phyloP scores from a whole-genome alignment of 192 early-diverging fungal species.

The Backusella sp. region DNA sequence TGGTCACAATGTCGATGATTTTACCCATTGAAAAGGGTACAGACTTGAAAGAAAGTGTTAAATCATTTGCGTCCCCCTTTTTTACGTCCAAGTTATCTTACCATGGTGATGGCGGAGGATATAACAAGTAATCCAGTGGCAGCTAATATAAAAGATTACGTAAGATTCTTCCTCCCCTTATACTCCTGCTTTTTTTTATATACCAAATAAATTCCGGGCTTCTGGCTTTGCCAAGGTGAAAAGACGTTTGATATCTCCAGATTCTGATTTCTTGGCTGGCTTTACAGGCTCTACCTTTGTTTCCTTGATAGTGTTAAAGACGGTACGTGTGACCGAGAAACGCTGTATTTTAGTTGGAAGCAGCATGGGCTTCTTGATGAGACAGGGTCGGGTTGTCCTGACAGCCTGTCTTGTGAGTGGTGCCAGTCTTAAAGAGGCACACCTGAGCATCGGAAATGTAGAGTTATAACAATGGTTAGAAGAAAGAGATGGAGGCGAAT shows the following conservation, averaged over 20 bases:
- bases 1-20: conserved; percentile 66
- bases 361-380: background rate
- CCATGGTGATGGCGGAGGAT: conserved; percentile 64
- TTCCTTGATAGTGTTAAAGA: background rate
- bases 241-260: conserved; percentile 16
- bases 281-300: background rate
- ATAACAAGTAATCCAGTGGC: conserved; percentile 58
- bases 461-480: background rate
- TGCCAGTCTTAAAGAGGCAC: background rate
- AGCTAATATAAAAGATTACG: conserved; percentile 13
- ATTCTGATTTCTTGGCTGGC: conserved; percentile 2
- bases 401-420: background rate
- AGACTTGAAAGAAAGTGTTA: conserved; percentile 14
- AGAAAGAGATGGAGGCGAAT: background rate
- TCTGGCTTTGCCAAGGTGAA: conserved; percentile 29
- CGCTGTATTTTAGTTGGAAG: background rate
- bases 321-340: background rate
- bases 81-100: background rate
- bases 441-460: conserved; percentile 9
- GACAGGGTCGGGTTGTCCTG: background rate
- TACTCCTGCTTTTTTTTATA: background rate
- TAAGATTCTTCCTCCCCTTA: background rate
- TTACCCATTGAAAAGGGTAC: conserved; percentile 69
- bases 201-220: conserved; percentile 33
- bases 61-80: background rate